Evolutionary conservation across 108 stramenopile genomes (phyloP), one percentile per base, ranked within the genome.

Genomic region (Pseudonitzschia pungens): DNA sequence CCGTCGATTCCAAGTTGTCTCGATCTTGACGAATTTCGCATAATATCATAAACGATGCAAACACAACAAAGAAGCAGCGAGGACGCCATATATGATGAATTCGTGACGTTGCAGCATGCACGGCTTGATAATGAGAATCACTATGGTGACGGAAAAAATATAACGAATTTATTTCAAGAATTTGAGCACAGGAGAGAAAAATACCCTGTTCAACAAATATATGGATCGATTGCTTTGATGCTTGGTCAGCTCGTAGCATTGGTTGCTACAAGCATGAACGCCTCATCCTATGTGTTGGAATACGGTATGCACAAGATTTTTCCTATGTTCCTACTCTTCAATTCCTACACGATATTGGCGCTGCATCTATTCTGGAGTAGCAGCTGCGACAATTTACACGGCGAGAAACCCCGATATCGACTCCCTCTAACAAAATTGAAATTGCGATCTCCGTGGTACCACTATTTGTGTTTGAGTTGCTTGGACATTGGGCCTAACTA

Each of bases 401-500:
- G 18, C 12, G 53, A 66, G 31, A 68, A 41, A 5, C 33, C 68
- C 2, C 58, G 31, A 18, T 70, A 79, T 74, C 81, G 21, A 54
- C 51, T 83, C 10, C 82, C 82, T 1, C 44, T 73, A 11, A 77
- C 78, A 16, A 45, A 20, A 1, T 43, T 85, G 21, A 55, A 58
- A 43, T 55, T 85, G 12, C 52, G 65, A 40, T 62, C 68, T n/a
- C 81, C 85, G 32, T 80, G 78, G 77, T 86, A 77, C 73, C 71
- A 70, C 28, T 90, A 87, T 51, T 56, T 86, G 31, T 65, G 78
- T 26, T 69, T 91, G 5, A 80, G 87, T 1, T 32, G 92, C 63
- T 45, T 94, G 60, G 96, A 94, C 60, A 85, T 96, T 5, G 81
- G 77, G 42, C 88, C 87, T 8, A 94, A 96, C 56, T 93, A 77